A percentile compares a stretch with the other conserved stretches of the same genome.
Conservation (phyloP, 129 eudicot genomes). For the Mikania micrantha region DNA sequence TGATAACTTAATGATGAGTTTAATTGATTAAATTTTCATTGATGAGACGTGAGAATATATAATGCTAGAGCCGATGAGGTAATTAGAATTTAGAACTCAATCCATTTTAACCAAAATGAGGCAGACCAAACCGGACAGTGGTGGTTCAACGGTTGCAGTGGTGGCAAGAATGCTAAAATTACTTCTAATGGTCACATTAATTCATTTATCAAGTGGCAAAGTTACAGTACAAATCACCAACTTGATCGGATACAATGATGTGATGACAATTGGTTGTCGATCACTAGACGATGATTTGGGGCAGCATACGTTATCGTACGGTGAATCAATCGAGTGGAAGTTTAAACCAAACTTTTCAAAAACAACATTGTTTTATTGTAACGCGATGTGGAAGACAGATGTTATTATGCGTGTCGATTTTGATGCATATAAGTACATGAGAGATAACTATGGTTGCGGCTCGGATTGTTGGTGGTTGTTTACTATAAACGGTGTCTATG, state of each 20-base stretch:
- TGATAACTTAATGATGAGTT: slow-evolving; percentile 9
- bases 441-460: slow-evolving; percentile 25
- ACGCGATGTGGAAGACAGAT: slow-evolving; percentile 8
- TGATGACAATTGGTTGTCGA: slow-evolving; percentile 14
- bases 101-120: background rate
- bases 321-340: slow-evolving; percentile 24
- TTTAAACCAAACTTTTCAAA: slow-evolving; percentile 27
- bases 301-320: slow-evolving; percentile 10
- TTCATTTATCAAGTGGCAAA: slow-evolving; percentile 15
- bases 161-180: background rate
- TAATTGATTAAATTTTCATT: slow-evolving; percentile 1
- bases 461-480: slow-evolving; percentile 27
- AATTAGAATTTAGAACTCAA: background rate
- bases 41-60: slow-evolving; percentile 9
- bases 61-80: background rate
- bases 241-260: slow-evolving; percentile 19
- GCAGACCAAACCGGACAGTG: background rate
- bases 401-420: slow-evolving; percentile 18
- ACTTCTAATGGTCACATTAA: background rate
- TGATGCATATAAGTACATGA: slow-evolving; percentile 23
- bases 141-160: slow-evolving; percentile 1
- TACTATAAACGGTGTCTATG: slow-evolving; percentile 14
- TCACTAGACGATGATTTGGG: slow-evolving; percentile 29
- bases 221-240: slow-evolving; percentile 18
- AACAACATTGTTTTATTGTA: slow-evolving; percentile 24